Evolutionary conservation across 2,329 filamentous ascomycete genomes (phyloP), one percentile per base, ranked within the genome.

Genomic region (Cytospora chrysosperma): DNA sequence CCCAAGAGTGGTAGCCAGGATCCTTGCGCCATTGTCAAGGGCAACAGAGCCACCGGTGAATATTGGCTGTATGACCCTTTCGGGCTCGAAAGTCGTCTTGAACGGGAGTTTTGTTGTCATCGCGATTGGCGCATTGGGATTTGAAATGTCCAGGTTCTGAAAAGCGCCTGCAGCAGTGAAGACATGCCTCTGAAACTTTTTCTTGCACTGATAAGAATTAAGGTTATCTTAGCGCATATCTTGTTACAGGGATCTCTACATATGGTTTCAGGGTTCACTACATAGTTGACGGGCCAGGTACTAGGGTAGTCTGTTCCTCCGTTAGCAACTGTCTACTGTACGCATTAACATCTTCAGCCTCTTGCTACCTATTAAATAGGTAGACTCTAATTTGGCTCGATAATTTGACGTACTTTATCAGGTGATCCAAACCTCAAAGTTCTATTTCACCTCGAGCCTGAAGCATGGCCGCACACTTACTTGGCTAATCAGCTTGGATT

Each of bases 21-120:
- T 86, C 70, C 86, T 86, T 58, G 93, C 93, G 77, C 87, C 86
- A 75, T 88, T 85, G 80, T 94, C 92, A 66, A 98, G 84, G 32
- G 92, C 88, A 64, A 96, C 88, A 68, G 91, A 89, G 51, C 95
- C 95, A 61, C 95, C 95, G 2, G 94, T 97, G 74, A 95, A 97
- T 56, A 98, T 94, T 24, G 95, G 95, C 70, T 93, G 91, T 62
- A 99, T 90, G 55, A 92, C 91, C 72, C 90, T 87, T 68, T 85
- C 85, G 64, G 90, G 86, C 72, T 96, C 91, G 75, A 97, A 99
- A 4, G 94, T 97, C 63, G 93, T 97, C 81, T 93, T 96, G 70
- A 85, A 81, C 21, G 85, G 80, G 65, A 85, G 78, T 75, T 86
- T 87, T 66, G 78, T 84, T 61, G 87, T 84, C 87, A 89, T 87